These are phyloP conservation scores for Umbelopsis ramanniana DNA, from an alignment of 192 early-diverging fungal species.

Conservation along the genomic window DNA sequence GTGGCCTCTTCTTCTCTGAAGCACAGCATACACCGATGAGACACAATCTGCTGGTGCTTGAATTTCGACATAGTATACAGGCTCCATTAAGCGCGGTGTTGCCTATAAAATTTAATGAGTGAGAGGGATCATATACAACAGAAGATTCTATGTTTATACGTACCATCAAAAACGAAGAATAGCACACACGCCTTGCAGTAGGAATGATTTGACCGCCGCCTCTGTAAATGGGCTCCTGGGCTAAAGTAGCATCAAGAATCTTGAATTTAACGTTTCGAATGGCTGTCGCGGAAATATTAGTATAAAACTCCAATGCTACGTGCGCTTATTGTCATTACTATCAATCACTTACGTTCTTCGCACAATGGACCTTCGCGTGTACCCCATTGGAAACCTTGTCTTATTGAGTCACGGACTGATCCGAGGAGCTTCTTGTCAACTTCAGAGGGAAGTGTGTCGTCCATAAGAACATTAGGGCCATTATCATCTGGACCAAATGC, in stretches of 20 bases:
- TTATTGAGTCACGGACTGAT: constrained; percentile 82
- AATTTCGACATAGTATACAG: constrained; percentile 95
- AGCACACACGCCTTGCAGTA: constrained; percentile 93
- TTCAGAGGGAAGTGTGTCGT: constrained; percentile 95
- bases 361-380: constrained; percentile 94
- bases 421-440: constrained; percentile 84
- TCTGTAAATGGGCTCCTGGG: constrained; percentile 86
- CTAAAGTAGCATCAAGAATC: constrained; percentile 85
- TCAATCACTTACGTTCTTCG: constrained; percentile 82
- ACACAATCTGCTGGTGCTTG: constrained; percentile 97
- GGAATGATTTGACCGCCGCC: constrained; percentile 98
- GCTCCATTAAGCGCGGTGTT: constrained; percentile 96
- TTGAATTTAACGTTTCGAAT: constrained; percentile 96
- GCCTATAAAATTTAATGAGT: constrained; percentile 54
- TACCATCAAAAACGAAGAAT: constrained; percentile 93
- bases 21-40: constrained; percentile 91
- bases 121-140: neutral
- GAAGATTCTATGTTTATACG: constrained; percentile 7
- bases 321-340: neutral
- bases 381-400: constrained; percentile 98
- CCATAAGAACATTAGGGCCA: constrained; percentile 92
- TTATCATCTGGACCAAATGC: constrained; percentile 95
- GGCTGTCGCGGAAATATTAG: constrained; percentile 48
- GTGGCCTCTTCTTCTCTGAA: constrained; percentile 91
- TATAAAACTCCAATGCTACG: neutral